These are phyloP conservation scores for Phoenix dactylifera DNA, from an alignment of 176 grass and related monocot genomes.

Conservation along the genomic window DNA sequence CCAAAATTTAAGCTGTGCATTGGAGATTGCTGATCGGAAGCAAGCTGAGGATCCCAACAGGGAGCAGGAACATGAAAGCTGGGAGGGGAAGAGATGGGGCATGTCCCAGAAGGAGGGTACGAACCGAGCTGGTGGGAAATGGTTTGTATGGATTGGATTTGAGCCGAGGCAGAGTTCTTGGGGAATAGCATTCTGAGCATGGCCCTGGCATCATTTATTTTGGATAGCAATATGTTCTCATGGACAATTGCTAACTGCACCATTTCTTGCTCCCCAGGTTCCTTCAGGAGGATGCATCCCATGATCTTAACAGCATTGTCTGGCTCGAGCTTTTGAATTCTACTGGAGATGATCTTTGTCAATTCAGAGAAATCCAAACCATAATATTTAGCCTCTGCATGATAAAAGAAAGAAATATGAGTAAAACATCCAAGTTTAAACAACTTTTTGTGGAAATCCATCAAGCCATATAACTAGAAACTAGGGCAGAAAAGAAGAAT, in stretches of 20 bases:
- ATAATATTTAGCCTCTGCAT: background rate
- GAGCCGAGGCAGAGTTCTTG: background rate
- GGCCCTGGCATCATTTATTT: constrained; percentile 32
- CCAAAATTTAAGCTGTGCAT: background rate
- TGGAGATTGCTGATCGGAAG: background rate
- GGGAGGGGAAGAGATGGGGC: background rate
- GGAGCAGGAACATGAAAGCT: background rate
- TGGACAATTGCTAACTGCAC: constrained; percentile 7
- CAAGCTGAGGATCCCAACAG: background rate
- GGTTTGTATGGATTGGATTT: constrained; percentile 6
- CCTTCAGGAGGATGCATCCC: constrained; percentile 15
- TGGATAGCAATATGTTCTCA: constrained; percentile 23
- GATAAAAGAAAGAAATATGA: background rate
- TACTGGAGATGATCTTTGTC: constrained; percentile 18
- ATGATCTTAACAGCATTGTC: constrained; percentile 18
- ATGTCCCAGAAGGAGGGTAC: background rate
- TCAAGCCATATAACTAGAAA: no score
- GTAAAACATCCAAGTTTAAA: background rate
- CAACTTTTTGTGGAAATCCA: background rate
- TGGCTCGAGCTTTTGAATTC: constrained; percentile 12
- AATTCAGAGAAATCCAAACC: constrained; percentile 31
- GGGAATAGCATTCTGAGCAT: no score
- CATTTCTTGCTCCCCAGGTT: constrained; percentile 12
- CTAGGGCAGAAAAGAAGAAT: no score
- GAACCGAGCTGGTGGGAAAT: background rate